Conservation (phyloP, 768 basidiomycete species). For the Russula earlei region DNA sequence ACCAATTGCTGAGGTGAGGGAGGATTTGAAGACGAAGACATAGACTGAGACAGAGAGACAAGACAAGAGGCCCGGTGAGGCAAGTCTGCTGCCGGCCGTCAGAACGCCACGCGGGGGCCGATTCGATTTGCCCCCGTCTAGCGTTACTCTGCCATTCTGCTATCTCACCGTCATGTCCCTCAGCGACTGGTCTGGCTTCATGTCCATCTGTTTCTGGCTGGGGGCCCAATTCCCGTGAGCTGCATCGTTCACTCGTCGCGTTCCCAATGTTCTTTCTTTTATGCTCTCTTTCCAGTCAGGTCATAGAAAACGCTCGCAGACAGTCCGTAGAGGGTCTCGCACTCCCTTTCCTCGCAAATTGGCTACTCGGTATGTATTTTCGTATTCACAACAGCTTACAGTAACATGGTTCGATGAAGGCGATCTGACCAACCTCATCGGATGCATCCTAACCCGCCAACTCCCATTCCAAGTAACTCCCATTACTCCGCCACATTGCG, state of each 20-base stretch:
- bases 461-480: conserved; percentile 79
- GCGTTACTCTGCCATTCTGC: background rate
- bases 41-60: background rate
- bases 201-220: conserved; percentile 72
- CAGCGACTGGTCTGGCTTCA: conserved; percentile 61
- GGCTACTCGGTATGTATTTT: conserved; percentile 65
- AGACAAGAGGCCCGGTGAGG: background rate
- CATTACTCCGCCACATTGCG: conserved; percentile 14
- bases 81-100: too few species aligned
- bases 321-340: conserved; percentile 87
- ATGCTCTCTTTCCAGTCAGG: conserved; percentile 45
- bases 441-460: conserved; percentile 86
- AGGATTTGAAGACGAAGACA: conserved; percentile 2
- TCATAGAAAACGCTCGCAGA: conserved; percentile 63
- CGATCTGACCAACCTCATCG: conserved; percentile 87
- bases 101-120: too few species aligned
- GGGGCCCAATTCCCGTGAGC: conserved; percentile 85
- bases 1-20: conserved; percentile 9
- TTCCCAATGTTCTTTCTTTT: background rate
- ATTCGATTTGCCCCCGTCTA: too few species aligned
- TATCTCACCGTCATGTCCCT: conserved; percentile 23
- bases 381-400: background rate
- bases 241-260: background rate
- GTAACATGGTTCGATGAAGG: conserved; percentile 36
- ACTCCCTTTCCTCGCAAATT: conserved; percentile 86